These are phyloP conservation scores for Ceratobasidium sp. DNA, from an alignment of 1,284 basidiomycete genomes.

Conservation along the genomic window DNA sequence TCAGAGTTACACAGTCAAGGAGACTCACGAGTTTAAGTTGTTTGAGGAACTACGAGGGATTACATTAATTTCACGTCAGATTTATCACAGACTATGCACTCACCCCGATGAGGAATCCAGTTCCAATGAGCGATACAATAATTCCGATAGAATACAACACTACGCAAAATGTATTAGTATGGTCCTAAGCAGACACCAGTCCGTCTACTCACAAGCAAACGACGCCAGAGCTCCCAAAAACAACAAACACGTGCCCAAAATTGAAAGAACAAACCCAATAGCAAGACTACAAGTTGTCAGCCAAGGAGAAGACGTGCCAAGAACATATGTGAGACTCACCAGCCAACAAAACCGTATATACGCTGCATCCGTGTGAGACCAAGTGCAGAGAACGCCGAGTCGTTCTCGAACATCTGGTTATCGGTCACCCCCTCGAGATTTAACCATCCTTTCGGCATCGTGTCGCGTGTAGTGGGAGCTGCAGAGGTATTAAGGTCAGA, in stretches of 20 bases:
- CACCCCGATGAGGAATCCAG: constrained; percentile 89
- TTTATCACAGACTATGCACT: constrained; percentile 31
- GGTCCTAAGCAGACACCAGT: neutral
- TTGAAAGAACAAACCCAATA: constrained; percentile 79
- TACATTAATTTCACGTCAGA: constrained; percentile 8
- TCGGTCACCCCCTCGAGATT: constrained; percentile 62
- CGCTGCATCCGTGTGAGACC: constrained; percentile 80
- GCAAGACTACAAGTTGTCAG: constrained; percentile 65
- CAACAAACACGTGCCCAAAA: constrained; percentile 83
- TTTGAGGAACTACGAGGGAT: constrained; percentile 68
- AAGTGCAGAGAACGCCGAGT: constrained; percentile 83
- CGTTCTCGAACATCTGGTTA: constrained; percentile 80
- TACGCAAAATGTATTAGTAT: constrained; percentile 51
- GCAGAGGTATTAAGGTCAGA: neutral
- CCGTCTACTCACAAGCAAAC: constrained; percentile 71
- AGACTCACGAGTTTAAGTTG: constrained; percentile 79
- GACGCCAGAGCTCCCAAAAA: constrained; percentile 74
- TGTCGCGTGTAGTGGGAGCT: neutral
- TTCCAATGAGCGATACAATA: constrained; percentile 83
- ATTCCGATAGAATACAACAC: constrained; percentile 88
- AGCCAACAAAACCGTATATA: constrained; percentile 84
- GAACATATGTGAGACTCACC: constrained; percentile 62
- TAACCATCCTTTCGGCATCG: constrained; percentile 46
- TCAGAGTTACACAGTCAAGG: neutral
- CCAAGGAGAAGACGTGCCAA: neutral